A percentile compares a stretch with the other conserved stretches of the same genome.
phyloP scores from a whole-genome alignment of 2,329 filamentous ascomycete species.

The Aspergillus fischeri region DNA sequence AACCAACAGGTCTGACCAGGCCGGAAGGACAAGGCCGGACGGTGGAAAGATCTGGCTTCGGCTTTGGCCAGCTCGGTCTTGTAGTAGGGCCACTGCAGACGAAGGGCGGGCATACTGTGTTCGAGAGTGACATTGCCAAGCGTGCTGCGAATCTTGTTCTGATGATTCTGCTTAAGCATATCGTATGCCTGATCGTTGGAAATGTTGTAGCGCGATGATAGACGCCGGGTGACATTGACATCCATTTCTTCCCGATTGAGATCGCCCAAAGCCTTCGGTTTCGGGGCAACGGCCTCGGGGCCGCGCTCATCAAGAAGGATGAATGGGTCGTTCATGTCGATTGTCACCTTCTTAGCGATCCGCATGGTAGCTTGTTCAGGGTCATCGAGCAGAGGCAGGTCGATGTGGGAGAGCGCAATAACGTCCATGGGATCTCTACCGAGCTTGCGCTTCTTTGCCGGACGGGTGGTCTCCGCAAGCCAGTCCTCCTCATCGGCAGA shows the following conservation, averaged over 20 bases:
- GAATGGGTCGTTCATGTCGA: slow-evolving; percentile 85
- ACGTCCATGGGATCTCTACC: slow-evolving; percentile 43
- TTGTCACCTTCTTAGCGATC: slow-evolving; percentile 70
- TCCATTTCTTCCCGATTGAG: slow-evolving; percentile 55
- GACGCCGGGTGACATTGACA: slow-evolving; percentile 67
- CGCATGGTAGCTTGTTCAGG: slow-evolving; percentile 69
- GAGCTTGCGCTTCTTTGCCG: slow-evolving; percentile 64
- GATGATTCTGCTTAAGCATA: slow-evolving; percentile 91
- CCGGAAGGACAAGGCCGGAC: slow-evolving; percentile 71
- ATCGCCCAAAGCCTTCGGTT: slow-evolving; percentile 33
- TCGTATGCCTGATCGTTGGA: slow-evolving; percentile 97
- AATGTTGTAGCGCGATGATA: slow-evolving; percentile 84
- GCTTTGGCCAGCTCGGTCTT: slow-evolving; percentile 72
- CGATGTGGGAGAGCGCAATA: slow-evolving; percentile 53
- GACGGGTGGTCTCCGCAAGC: slow-evolving; percentile 46
- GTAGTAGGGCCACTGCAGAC: slow-evolving; percentile 94
- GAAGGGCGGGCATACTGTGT: slow-evolving; percentile 86
- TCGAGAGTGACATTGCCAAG: slow-evolving; percentile 90
- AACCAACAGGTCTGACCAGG: slow-evolving; percentile 68
- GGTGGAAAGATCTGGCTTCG: slow-evolving; percentile 77
- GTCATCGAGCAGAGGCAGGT: slow-evolving; percentile 72
- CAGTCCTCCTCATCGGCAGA: slow-evolving; percentile 56
- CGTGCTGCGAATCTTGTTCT: slow-evolving; percentile 90
- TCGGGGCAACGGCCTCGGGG: slow-evolving; percentile 58
- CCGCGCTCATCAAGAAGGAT: slow-evolving; percentile 78